Percentiles rank a stretch among this genome's conserved stretches.
Evolutionary conservation across 495 filamentous ascomycete species (phyloP).

Genomic region (Penicillium longicatenatum): DNA sequence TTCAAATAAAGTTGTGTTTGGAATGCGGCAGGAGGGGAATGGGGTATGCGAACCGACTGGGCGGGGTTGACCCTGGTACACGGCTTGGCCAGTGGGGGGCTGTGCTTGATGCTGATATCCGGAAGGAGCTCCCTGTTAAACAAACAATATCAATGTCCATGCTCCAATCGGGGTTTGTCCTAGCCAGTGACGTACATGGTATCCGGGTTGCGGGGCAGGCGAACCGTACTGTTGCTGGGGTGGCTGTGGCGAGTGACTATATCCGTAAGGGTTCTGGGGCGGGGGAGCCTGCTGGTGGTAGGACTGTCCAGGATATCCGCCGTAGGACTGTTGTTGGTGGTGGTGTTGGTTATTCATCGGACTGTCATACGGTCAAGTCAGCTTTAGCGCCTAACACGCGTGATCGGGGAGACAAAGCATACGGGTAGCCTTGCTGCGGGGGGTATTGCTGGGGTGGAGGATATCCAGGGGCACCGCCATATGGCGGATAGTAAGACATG

Average conservation of each 20-base stretch:
- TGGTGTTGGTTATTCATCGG: constrained; percentile 39
- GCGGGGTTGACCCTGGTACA: constrained; percentile 32
- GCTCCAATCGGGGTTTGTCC: neutral
- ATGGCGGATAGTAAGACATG: constrained; percentile 58
- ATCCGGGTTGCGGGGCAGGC: constrained; percentile 46
- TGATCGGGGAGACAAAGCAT: constrained; percentile 29
- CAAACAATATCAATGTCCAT: neutral
- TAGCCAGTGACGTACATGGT: constrained; percentile 34
- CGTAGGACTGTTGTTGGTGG: constrained; percentile 41
- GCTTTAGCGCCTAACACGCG: neutral
- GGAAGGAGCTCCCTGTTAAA: constrained; percentile 30
- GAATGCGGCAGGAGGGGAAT: neutral
- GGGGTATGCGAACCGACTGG: constrained; percentile 30
- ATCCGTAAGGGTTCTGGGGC: constrained; percentile 47
- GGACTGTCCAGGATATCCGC: constrained; percentile 51
- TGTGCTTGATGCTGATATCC: constrained; percentile 37
- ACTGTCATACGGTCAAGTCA: constrained; percentile 24
- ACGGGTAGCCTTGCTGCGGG: constrained; percentile 41
- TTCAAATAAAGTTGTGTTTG: neutral
- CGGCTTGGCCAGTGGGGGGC: constrained; percentile 34
- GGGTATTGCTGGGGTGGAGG: constrained; percentile 47
- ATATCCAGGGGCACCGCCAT: constrained; percentile 49
- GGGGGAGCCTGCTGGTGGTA: constrained; percentile 45
- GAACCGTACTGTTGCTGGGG: constrained; percentile 43
- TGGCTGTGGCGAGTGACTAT: constrained; percentile 45